A percentile compares a stretch with the other conserved stretches of the same genome.
phyloP scores from a whole-genome alignment of 78 protist species.

The Capsaspora owczarzaki region DNA sequence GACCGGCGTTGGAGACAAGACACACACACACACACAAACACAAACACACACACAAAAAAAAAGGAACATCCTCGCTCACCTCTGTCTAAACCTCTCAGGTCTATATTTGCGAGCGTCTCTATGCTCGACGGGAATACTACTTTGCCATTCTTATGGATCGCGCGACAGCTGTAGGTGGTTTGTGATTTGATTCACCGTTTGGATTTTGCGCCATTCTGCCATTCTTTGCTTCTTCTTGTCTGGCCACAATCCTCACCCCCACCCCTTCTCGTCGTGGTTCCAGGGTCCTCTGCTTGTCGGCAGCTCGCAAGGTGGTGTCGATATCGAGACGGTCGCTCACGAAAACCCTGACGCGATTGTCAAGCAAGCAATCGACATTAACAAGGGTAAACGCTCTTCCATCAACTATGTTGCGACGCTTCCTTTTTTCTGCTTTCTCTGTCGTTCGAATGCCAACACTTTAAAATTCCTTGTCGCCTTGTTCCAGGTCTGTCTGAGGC shows the following conservation, averaged over 20 bases:
- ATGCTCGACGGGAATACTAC: constrained; percentile 70
- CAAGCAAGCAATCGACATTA: constrained; percentile 72
- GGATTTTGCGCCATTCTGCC: no score
- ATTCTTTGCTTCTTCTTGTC: no score
- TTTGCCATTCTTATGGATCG: constrained; percentile 94
- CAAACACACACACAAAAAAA: no score
- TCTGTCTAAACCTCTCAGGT: constrained; percentile 58
- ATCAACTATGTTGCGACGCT: neutral
- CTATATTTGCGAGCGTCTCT: constrained; percentile 50
- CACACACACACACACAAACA: no score
- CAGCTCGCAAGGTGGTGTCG: constrained; percentile 80
- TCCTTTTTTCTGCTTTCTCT: neutral
- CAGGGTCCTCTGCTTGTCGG: constrained; percentile 35
- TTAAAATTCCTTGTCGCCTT: no score
- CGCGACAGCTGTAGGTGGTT: neutral
- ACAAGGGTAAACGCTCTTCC: constrained; percentile 35
- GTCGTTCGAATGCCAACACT: no score
- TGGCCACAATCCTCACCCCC: no score
- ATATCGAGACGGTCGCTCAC: constrained; percentile 79
- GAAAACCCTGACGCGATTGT: constrained; percentile 56
- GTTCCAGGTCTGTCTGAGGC: no score
- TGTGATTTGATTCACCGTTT: no score
- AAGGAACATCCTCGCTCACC: no score
- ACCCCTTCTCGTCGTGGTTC: no score
- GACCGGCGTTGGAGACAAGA: no score